Conservation (phyloP, 2,329 filamentous ascomycete species). For the Diaporthe sp. region DNA sequence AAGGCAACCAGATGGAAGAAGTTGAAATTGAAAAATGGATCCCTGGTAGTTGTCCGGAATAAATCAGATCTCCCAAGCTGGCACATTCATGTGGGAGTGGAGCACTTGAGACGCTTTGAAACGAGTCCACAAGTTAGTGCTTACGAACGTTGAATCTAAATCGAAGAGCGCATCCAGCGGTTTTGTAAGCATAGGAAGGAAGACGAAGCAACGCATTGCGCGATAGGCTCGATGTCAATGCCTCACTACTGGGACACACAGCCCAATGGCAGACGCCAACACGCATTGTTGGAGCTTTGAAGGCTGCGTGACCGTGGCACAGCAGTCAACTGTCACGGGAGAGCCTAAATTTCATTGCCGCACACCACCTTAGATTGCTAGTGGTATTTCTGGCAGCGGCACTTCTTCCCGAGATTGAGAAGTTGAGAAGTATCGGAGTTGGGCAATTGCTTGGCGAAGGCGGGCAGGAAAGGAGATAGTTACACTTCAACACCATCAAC, state of each 20-base stretch:
- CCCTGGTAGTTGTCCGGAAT: no score
- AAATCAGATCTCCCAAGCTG: background rate
- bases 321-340: background rate
- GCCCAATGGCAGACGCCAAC: background rate
- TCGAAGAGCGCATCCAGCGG: background rate
- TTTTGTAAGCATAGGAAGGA: background rate
- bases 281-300: background rate
- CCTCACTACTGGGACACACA: background rate
- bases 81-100: background rate
- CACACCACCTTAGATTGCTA: background rate
- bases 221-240: background rate
- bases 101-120: background rate
- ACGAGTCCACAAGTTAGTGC: conserved; percentile 4
- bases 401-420: background rate
- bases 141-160: conserved; percentile 1
- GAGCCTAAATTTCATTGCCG: background rate
- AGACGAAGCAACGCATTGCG: background rate
- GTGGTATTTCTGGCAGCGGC: no score
- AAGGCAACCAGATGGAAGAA: no score
- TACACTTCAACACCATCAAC: background rate
- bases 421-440: background rate
- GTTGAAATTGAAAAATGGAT: no score
- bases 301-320: background rate
- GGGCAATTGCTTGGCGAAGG: background rate
- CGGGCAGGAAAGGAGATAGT: background rate